These are phyloP conservation scores for Gracilaria domingensis DNA, from an alignment of 23 red algal species.

Conservation along the genomic window DNA sequence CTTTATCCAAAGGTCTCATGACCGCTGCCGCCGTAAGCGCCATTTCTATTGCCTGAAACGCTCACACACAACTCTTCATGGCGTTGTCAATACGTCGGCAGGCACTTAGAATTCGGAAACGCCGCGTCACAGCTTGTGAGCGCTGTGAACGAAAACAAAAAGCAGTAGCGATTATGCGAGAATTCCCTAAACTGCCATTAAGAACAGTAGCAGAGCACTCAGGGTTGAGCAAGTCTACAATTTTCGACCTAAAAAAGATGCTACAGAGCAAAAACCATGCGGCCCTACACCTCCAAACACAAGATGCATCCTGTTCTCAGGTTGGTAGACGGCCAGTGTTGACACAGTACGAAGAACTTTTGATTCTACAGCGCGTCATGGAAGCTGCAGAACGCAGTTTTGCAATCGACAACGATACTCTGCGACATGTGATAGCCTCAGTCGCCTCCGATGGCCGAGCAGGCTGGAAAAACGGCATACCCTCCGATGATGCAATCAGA, in stretches of 20 bases:
- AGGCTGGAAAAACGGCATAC: not conserved
- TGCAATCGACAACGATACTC: constrained; percentile 10
- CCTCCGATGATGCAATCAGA: not conserved
- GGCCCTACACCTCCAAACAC: too few relatives aligned
- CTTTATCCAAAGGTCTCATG: too few relatives aligned
- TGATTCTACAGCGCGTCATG: not conserved
- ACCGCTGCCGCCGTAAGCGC: too few relatives aligned
- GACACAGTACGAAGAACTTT: constrained; percentile 4
- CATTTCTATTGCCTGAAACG: too few relatives aligned
- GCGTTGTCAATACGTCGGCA: too few relatives aligned
- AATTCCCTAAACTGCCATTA: not conserved
- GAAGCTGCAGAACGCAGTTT: not conserved
- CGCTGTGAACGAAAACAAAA: not conserved
- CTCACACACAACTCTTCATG: too few relatives aligned
- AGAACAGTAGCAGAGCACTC: not conserved
- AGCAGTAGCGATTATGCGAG: not conserved
- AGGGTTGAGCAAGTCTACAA: not conserved
- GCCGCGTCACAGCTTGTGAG: not conserved
- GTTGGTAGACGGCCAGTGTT: not conserved
- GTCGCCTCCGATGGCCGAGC: constrained; percentile 3
- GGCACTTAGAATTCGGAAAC: not conserved
- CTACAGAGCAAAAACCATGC: not conserved
- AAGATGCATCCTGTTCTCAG: not conserved
- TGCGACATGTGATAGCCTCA: not conserved
- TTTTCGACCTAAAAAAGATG: not conserved